Evolutionary conservation across 352 stramenopile genomes (phyloP).

Genomic region (Phytophthora crassamura): DNA sequence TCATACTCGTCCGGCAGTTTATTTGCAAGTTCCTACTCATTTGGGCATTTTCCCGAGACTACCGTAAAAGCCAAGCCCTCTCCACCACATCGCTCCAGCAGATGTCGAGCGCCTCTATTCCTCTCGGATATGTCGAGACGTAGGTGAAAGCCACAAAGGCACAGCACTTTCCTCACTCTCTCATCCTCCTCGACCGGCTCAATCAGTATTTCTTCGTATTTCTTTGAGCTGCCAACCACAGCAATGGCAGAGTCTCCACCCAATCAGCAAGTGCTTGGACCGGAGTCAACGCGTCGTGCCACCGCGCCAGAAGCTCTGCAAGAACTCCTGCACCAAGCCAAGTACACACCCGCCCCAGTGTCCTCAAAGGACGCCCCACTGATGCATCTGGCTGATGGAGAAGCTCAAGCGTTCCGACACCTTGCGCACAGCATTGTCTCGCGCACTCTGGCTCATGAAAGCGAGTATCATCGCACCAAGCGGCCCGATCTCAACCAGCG

Average conservation of each 20-base stretch:
- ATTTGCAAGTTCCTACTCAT: too few relatives aligned
- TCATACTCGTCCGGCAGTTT: too few relatives aligned
- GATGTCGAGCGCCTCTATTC: slow-evolving; percentile 20
- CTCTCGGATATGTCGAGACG: slow-evolving; percentile 7
- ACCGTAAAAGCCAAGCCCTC: too few relatives aligned
- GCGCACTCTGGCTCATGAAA: slow-evolving; percentile 57
- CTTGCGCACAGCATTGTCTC: slow-evolving; percentile 50
- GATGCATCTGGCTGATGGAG: slow-evolving; percentile 34
- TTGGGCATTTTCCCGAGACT: too few relatives aligned
- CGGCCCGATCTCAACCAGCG: slow-evolving; percentile 16
- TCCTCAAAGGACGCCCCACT: slow-evolving; percentile 10
- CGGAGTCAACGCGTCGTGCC: slow-evolving; percentile 18
- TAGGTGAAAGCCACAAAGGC: background rate
- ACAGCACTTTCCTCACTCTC: slow-evolving; percentile 14
- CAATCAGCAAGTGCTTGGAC: background rate
- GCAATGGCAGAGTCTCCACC: slow-evolving; percentile 17
- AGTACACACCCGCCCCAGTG: slow-evolving; percentile 3
- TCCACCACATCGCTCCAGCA: slow-evolving; percentile 11
- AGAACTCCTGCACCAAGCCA: slow-evolving; percentile 22
- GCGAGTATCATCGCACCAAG: slow-evolving; percentile 36
- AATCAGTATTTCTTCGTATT: slow-evolving; percentile 16
- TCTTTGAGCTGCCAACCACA: slow-evolving; percentile 7
- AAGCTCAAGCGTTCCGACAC: slow-evolving; percentile 39
- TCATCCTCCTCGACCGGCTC: slow-evolving; percentile 4
- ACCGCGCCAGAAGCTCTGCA: slow-evolving; percentile 31